phyloP scores from a whole-genome alignment of 352 stramenopile species.

The Globisporangium sylvaticum region DNA sequence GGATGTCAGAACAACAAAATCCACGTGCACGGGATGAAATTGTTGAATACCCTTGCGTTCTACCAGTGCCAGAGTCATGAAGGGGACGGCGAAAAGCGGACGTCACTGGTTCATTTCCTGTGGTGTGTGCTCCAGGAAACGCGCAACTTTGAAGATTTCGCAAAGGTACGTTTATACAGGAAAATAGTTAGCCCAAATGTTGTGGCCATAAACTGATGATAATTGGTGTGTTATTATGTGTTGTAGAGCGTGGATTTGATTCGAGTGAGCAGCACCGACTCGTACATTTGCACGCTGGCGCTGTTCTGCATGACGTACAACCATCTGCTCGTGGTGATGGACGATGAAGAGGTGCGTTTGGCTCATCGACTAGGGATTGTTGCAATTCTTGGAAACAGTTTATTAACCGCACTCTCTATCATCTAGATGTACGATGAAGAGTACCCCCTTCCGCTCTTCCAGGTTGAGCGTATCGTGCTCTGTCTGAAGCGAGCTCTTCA shows the following conservation, averaged over 20 bases:
- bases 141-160: constrained; percentile 48
- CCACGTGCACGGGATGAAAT: constrained; percentile 36
- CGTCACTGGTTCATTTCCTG: constrained; percentile 47
- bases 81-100: neutral
- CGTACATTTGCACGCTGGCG: constrained; percentile 42
- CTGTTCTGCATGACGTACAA: constrained; percentile 62
- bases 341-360: constrained; percentile 59
- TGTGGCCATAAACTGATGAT: neutral
- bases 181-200: too few species aligned
- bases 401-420: neutral
- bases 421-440: constrained; percentile 64
- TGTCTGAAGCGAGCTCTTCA: constrained; percentile 57
- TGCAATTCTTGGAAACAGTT: constrained; percentile 2
- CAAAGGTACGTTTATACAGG: constrained; percentile 35
- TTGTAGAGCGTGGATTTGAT: constrained; percentile 43
- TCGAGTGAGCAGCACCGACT: constrained; percentile 30
- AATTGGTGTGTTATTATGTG: constrained; percentile 4
- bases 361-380: neutral
- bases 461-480: constrained; percentile 59
- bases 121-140: constrained; percentile 64
- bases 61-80: constrained; percentile 29
- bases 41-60: constrained; percentile 64
- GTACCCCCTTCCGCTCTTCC: constrained; percentile 58
- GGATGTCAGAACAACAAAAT: constrained; percentile 33
- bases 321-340: constrained; percentile 58